Evolutionary conservation across 371 early-diverging fungal genomes (phyloP).

Genomic region (Mortierella sp.): DNA sequence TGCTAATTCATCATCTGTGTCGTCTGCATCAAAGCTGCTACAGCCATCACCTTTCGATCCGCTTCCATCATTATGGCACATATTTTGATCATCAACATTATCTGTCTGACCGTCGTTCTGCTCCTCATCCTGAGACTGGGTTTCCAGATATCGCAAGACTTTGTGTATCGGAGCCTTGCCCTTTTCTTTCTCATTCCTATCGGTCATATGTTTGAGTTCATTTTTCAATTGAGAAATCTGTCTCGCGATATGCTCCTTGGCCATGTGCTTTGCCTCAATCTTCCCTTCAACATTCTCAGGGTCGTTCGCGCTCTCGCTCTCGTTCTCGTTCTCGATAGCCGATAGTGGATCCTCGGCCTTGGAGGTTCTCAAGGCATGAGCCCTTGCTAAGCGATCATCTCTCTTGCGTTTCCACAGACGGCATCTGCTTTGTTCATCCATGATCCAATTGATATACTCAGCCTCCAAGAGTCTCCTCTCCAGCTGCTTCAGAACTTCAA

Average conservation of each 20-base stretch:
- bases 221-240: constrained; percentile 2
- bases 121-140: background rate
- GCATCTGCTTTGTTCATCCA: constrained; percentile 67
- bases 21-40: background rate
- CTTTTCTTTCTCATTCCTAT: background rate
- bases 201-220: background rate
- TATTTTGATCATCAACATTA: background rate
- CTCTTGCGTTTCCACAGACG: constrained; percentile 44
- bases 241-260: background rate
- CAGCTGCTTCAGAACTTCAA: constrained; percentile 67
- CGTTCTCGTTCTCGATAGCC: background rate
- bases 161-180: background rate
- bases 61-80: background rate
- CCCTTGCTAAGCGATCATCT: background rate
- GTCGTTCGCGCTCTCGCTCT: background rate
- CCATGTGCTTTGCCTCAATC: background rate
- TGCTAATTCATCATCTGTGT: background rate
- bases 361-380: background rate
- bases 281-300: background rate
- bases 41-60: background rate
- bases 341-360: background rate
- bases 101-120: background rate
- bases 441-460: constrained; percentile 72
- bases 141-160: background rate
- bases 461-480: constrained; percentile 67